Conservation (phyloP, 108 stramenopile genomes). For the Mayamaea pseudoterrestris region DNA sequence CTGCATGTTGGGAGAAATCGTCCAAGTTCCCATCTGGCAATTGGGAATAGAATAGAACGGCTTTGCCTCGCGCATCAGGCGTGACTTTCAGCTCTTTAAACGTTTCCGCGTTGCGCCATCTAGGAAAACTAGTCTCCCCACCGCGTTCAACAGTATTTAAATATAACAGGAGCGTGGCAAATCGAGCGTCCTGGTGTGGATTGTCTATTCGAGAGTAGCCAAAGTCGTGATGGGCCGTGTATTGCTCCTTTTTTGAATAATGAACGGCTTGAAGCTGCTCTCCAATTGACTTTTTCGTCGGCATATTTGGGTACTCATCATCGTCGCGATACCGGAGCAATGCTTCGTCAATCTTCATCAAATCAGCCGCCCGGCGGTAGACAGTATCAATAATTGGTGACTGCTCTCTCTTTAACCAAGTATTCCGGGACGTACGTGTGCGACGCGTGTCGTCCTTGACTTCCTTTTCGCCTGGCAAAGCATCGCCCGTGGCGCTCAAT, state of each 20-base stretch:
- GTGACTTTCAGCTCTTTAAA: conserved; percentile 34
- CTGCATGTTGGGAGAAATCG: conserved; percentile 66
- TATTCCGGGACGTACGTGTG: conserved; percentile 65
- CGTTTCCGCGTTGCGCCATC: conserved; percentile 71
- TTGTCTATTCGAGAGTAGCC: conserved; percentile 37
- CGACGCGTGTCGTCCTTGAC: conserved; percentile 20
- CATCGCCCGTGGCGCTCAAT: conserved; percentile 40
- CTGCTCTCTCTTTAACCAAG: conserved; percentile 68
- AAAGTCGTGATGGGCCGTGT: conserved; percentile 89
- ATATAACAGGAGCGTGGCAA: conserved; percentile 76
- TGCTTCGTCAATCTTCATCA: conserved; percentile 73
- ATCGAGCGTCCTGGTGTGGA: conserved; percentile 43
- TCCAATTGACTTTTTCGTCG: conserved; percentile 28
- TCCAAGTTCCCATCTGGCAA: conserved; percentile 78
- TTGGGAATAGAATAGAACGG: conserved; percentile 81
- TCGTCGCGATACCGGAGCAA: conserved; percentile 34
- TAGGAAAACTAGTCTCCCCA: conserved; percentile 69
- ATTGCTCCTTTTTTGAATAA: conserved; percentile 67
- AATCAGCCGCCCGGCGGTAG: conserved; percentile 78
- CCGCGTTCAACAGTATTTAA: conserved; percentile 64
- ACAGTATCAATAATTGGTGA: conserved; percentile 68
- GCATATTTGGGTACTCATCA: conserved; percentile 39
- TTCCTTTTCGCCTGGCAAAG: conserved; percentile 4
- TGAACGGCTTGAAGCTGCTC: conserved; percentile 86
- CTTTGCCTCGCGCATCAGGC: conserved; percentile 52